Conservation (phyloP, 2,329 filamentous ascomycete genomes). For the Diaporthe humulicola region DNA sequence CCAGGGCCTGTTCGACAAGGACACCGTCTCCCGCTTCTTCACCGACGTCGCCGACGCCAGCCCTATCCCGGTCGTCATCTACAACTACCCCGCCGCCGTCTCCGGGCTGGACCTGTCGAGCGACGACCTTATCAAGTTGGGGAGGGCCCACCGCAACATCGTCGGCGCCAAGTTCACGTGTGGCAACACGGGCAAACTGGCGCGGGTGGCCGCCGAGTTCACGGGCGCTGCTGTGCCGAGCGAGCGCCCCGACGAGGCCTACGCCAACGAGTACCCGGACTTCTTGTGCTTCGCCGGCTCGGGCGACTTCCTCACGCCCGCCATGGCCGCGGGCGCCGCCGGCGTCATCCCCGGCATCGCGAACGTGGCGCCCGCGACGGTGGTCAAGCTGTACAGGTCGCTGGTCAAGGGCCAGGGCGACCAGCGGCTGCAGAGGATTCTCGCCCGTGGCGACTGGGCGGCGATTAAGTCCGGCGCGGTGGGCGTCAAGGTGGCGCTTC, state of each 20-base stretch:
- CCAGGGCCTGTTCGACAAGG: conserved; percentile 66
- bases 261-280: conserved; percentile 33
- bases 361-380: conserved; percentile 75
- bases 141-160: conserved; percentile 63
- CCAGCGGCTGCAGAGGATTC: conserved; percentile 70
- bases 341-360: conserved; percentile 80
- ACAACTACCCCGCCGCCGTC: conserved; percentile 68
- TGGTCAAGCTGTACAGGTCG: conserved; percentile 65
- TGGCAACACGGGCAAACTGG: conserved; percentile 71
- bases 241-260: conserved; percentile 32
- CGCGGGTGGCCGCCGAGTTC: conserved; percentile 62
- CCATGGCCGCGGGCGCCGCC: conserved; percentile 76
- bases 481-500: conserved; percentile 75
- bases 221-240: conserved; percentile 9
- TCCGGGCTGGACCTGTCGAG: conserved; percentile 66
- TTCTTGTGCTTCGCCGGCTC: conserved; percentile 81
- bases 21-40: conserved; percentile 72
- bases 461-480: conserved; percentile 78
- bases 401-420: conserved; percentile 65
- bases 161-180: conserved; percentile 68
- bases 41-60: conserved; percentile 64
- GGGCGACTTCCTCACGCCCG: conserved; percentile 81
- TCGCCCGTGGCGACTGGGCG: conserved; percentile 77
- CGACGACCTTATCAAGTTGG: conserved; percentile 61
- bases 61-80: conserved; percentile 65